Evolutionary conservation across 2,329 filamentous ascomycete genomes (phyloP).

Genomic region (Aquanectria penicillioides): DNA sequence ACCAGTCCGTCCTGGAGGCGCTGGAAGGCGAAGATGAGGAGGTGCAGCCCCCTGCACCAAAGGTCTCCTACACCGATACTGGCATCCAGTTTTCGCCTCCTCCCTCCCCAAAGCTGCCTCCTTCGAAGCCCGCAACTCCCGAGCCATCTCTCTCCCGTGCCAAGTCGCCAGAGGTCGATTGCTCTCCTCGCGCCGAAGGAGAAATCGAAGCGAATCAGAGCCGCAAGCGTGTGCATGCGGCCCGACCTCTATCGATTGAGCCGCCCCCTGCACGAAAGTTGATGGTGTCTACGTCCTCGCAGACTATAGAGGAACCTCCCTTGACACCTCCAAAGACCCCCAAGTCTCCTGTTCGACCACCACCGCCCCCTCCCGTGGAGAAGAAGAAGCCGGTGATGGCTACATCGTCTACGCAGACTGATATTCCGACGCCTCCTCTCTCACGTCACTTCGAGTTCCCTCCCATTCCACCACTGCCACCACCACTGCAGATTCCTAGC

Average conservation of each 20-base stretch:
- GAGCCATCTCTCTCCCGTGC: slow-evolving; percentile 53
- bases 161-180: slow-evolving; percentile 55
- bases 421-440: slow-evolving; percentile 29
- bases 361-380: slow-evolving; percentile 52
- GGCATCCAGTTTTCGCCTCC: slow-evolving; percentile 88
- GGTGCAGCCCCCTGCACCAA: slow-evolving; percentile 51
- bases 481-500: slow-evolving; percentile 73
- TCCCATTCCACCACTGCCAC: slow-evolving; percentile 40
- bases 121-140: slow-evolving; percentile 53
- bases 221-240: slow-evolving; percentile 72
- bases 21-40: slow-evolving; percentile 66
- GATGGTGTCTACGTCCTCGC: slow-evolving; percentile 74
- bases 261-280: slow-evolving; percentile 48
- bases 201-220: slow-evolving; percentile 80
- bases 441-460: slow-evolving; percentile 20
- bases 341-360: slow-evolving; percentile 56
- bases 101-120: slow-evolving; percentile 69
- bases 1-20: slow-evolving; percentile 64
- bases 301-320: slow-evolving; percentile 67
- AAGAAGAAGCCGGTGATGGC: slow-evolving; percentile 54
- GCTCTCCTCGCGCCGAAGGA: slow-evolving; percentile 55
- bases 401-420: slow-evolving; percentile 72
- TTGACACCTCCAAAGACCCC: slow-evolving; percentile 74
- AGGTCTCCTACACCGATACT: slow-evolving; percentile 73
- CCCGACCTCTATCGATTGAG: slow-evolving; percentile 61